Percentiles rank a stretch among this genome's conserved stretches.
phyloP scores from a whole-genome alignment of 2,329 filamentous ascomycete species.

The Pleurostoma richardsiae region DNA sequence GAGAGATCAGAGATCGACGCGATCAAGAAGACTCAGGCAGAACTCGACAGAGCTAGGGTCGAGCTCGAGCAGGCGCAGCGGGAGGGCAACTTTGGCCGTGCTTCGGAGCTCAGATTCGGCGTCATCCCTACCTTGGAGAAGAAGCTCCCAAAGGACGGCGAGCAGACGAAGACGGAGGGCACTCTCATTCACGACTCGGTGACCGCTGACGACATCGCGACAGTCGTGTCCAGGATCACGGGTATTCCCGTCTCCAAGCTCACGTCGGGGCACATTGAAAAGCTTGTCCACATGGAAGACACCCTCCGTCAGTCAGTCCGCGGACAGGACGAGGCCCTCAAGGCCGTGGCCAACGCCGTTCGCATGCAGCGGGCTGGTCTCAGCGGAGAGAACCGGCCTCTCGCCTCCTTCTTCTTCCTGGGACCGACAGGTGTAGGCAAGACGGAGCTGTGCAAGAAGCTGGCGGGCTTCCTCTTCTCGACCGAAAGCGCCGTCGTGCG shows the following conservation, averaged over 20 bases:
- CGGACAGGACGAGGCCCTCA: slow-evolving; percentile 90
- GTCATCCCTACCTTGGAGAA: slow-evolving; percentile 77
- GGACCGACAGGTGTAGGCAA: slow-evolving; percentile 96
- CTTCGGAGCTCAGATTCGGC: slow-evolving; percentile 87
- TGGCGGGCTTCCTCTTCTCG: slow-evolving; percentile 88
- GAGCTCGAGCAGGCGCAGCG: slow-evolving; percentile 86
- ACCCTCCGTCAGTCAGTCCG: slow-evolving; percentile 76
- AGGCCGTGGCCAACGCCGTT: slow-evolving; percentile 87
- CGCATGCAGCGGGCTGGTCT: slow-evolving; percentile 89
- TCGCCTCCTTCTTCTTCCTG: slow-evolving; percentile 96
- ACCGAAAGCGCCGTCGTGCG: slow-evolving; percentile 86
- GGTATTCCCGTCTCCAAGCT: slow-evolving; percentile 91
- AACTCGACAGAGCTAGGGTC: slow-evolving; percentile 79
- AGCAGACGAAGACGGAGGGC: slow-evolving; percentile 34
- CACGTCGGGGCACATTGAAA: slow-evolving; percentile 89
- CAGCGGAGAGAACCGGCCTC: slow-evolving; percentile 83
- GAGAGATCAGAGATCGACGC: slow-evolving; percentile 80
- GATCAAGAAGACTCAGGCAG: slow-evolving; percentile 81
- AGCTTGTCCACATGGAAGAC: slow-evolving; percentile 94
- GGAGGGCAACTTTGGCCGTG: slow-evolving; percentile 80
- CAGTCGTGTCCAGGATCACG: slow-evolving; percentile 84
- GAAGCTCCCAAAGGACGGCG: slow-evolving; percentile 72
- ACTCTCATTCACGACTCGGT: slow-evolving; percentile 87
- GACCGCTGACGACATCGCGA: slow-evolving; percentile 90
- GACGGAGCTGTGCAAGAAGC: slow-evolving; percentile 94